phyloP scores from a whole-genome alignment of 2,329 filamentous ascomycete species.

The Fulvia fulva region DNA sequence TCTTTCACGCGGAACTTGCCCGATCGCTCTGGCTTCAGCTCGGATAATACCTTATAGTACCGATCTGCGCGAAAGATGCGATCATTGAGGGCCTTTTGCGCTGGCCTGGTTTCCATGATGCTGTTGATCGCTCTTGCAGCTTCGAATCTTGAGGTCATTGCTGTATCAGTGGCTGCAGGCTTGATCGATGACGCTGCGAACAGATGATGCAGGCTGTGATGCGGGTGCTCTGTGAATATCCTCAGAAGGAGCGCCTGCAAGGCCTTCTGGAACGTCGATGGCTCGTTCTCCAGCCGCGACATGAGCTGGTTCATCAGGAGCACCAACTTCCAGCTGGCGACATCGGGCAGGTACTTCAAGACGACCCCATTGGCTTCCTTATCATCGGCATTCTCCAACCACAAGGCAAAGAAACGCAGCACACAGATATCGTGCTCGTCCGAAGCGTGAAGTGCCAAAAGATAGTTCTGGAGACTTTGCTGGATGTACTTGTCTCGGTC shows the following conservation, averaged over 20 bases:
- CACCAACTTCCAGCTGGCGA: slow-evolving; percentile 89
- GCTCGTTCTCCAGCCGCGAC: slow-evolving; percentile 75
- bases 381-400: slow-evolving; percentile 82
- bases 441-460: slow-evolving; percentile 76
- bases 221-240: slow-evolving; percentile 90
- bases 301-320: slow-evolving; percentile 92
- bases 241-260: slow-evolving; percentile 70
- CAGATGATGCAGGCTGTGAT: slow-evolving; percentile 95
- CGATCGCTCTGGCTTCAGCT: slow-evolving; percentile 49
- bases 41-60: slow-evolving; percentile 59
- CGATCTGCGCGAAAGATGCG: slow-evolving; percentile 71
- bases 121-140: slow-evolving; percentile 68
- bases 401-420: slow-evolving; percentile 86
- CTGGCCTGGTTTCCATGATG: slow-evolving; percentile 52
- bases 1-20: slow-evolving; percentile 57
- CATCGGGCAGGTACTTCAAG: slow-evolving; percentile 61
- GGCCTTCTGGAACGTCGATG: slow-evolving; percentile 68
- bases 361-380: slow-evolving; percentile 74
- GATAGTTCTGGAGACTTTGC: slow-evolving; percentile 87
- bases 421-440: slow-evolving; percentile 87
- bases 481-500: slow-evolving; percentile 79
- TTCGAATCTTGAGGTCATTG: slow-evolving; percentile 66
- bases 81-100: slow-evolving; percentile 59
- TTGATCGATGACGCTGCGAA: slow-evolving; percentile 69
- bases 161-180: slow-evolving; percentile 62